These are phyloP conservation scores for Thelephora ganbajun DNA, from an alignment of 768 basidiomycete species.

Conservation along the genomic window DNA sequence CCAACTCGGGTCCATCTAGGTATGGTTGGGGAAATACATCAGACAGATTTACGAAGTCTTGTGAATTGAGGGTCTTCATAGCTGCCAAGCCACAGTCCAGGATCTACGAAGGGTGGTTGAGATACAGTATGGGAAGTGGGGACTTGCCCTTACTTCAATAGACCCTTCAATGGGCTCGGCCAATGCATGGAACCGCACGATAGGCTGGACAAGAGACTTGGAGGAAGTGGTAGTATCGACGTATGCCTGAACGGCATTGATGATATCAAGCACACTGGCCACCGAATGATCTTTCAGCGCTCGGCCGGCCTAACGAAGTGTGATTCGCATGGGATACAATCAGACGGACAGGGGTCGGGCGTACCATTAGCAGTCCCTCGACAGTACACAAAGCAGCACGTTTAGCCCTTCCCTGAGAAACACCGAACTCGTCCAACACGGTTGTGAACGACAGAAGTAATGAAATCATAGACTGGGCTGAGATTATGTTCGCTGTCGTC, in stretches of 20 bases:
- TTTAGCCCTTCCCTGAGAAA: slow-evolving; percentile 74
- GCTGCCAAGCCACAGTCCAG: slow-evolving; percentile 60
- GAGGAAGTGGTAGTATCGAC: slow-evolving; percentile 42
- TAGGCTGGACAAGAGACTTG: slow-evolving; percentile 56
- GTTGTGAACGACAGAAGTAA: slow-evolving; percentile 75
- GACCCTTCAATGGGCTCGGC: slow-evolving; percentile 30
- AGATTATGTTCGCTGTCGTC: slow-evolving; percentile 61
- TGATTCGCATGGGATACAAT: not conserved
- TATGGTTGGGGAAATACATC: slow-evolving; percentile 58
- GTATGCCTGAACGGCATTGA: slow-evolving; percentile 58
- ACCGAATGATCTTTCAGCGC: slow-evolving; percentile 47
- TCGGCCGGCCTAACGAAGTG: slow-evolving; percentile 43
- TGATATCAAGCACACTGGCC: slow-evolving; percentile 49
- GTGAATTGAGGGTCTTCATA: slow-evolving; percentile 45
- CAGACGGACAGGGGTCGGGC: slow-evolving; percentile 8
- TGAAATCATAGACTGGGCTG: slow-evolving; percentile 62
- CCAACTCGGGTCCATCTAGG: slow-evolving; percentile 27
- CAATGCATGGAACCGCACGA: slow-evolving; percentile 35
- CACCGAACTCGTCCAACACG: slow-evolving; percentile 82
- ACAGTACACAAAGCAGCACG: slow-evolving; percentile 69
- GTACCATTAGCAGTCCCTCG: slow-evolving; percentile 65
- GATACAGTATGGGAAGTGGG: not conserved
- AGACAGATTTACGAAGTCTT: slow-evolving; percentile 42
- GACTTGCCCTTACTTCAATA: slow-evolving; percentile 38
- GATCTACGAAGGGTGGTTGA: slow-evolving; percentile 29